These are phyloP conservation scores for Myxozyma kluyveri DNA, from an alignment of 805 yeast species.

Conservation along the genomic window DNA sequence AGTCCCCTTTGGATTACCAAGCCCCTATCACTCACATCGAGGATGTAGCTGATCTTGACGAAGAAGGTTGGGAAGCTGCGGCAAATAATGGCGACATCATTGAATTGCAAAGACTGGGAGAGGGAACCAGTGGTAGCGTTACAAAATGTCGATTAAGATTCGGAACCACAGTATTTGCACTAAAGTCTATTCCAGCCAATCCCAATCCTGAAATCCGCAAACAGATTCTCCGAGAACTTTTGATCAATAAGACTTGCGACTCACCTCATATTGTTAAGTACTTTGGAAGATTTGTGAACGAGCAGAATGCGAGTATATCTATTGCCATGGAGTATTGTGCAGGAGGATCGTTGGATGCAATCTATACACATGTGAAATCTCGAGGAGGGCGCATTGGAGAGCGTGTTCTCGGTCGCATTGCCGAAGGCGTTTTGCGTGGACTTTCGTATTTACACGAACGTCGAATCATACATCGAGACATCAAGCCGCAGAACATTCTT, in stretches of 20 bases:
- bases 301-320: slow-evolving; percentile 72
- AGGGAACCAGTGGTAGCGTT: slow-evolving; percentile 93
- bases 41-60: slow-evolving; percentile 58
- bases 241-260: slow-evolving; percentile 77
- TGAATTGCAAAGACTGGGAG: slow-evolving; percentile 75
- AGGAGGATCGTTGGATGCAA: slow-evolving; percentile 84
- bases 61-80: slow-evolving; percentile 69
- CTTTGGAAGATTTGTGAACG: slow-evolving; percentile 86
- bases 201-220: slow-evolving; percentile 84
- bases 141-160: slow-evolving; percentile 65
- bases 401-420: slow-evolving; percentile 84
- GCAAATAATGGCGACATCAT: slow-evolving; percentile 58
- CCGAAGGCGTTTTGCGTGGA: slow-evolving; percentile 81
- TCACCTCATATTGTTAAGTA: slow-evolving; percentile 86
- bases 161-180: slow-evolving; percentile 71
- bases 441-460: slow-evolving; percentile 83
- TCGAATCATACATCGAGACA: slow-evolving; percentile 83
- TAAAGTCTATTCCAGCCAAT: slow-evolving; percentile 69
- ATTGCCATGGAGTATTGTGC: slow-evolving; percentile 98
- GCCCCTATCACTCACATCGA: background rate
- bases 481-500: slow-evolving; percentile 90
- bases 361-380: slow-evolving; percentile 71
- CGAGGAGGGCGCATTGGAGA: slow-evolving; percentile 88
- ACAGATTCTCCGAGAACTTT: slow-evolving; percentile 86
- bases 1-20: background rate